Evolutionary conservation across 2,329 filamentous ascomycete species (phyloP).

Genomic region (Alternaria alternata): DNA sequence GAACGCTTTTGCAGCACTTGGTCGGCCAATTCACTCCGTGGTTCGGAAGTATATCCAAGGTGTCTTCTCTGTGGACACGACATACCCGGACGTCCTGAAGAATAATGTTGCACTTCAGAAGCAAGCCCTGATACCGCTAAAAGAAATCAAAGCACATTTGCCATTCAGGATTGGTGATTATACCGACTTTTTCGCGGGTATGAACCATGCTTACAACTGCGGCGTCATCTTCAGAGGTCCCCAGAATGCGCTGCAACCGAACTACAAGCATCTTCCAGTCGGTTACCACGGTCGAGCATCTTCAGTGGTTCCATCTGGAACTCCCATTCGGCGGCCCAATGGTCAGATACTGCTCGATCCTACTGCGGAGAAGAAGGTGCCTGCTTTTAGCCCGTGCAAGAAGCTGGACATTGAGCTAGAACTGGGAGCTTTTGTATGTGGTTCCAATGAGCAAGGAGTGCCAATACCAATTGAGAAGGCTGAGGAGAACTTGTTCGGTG

Average conservation of each 20-base stretch:
- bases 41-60: slow-evolving; percentile 74
- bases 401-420: slow-evolving; percentile 83
- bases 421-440: slow-evolving; percentile 76
- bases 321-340: slow-evolving; percentile 73
- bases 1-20: slow-evolving; percentile 77
- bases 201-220: slow-evolving; percentile 78
- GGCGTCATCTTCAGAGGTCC: slow-evolving; percentile 77
- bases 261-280: slow-evolving; percentile 82
- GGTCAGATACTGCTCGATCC: slow-evolving; percentile 77
- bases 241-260: slow-evolving; percentile 77
- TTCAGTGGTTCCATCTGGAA: slow-evolving; percentile 77
- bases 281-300: slow-evolving; percentile 83
- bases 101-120: slow-evolving; percentile 67
- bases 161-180: slow-evolving; percentile 84
- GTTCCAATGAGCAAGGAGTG: slow-evolving; percentile 69
- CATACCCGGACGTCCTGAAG: slow-evolving; percentile 68
- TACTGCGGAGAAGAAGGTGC: slow-evolving; percentile 66
- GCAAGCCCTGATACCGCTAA: slow-evolving; percentile 66
- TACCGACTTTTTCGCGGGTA: slow-evolving; percentile 84
- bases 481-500: slow-evolving; percentile 76
- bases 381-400: slow-evolving; percentile 69
- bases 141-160: slow-evolving; percentile 70
- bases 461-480: slow-evolving; percentile 70
- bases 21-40: slow-evolving; percentile 71
- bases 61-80: slow-evolving; percentile 68